Conservation (phyloP, 148 eudicot species). For the Spergularia marina region DNA sequence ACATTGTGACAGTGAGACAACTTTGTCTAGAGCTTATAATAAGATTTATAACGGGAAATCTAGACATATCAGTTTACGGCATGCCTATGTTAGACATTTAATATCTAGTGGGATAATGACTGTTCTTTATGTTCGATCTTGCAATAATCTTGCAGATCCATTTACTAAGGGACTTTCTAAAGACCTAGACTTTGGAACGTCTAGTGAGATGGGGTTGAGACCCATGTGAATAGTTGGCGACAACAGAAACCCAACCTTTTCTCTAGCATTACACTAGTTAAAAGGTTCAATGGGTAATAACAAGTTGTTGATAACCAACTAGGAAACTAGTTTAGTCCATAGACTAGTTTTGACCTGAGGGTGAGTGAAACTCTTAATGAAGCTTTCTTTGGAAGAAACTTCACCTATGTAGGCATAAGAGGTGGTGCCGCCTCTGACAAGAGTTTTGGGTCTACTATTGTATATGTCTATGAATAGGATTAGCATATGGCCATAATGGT, state of each 20-base stretch:
- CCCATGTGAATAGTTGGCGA: neutral
- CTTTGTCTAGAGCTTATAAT: constrained; percentile 4
- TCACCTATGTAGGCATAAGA: neutral
- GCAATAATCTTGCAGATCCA: constrained; percentile 22
- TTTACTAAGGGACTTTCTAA: constrained; percentile 20
- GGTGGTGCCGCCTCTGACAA: too few species aligned
- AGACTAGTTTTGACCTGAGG: neutral
- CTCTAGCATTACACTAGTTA: neutral
- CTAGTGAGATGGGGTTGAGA: constrained; percentile 15
- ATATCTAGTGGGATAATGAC: constrained; percentile 16
- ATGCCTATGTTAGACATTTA: constrained; percentile 16
- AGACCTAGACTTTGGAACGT: neutral
- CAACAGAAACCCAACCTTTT: constrained; percentile 6
- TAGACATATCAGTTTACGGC: neutral
- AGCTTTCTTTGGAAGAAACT: too few species aligned
- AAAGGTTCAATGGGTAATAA: constrained; percentile 23
- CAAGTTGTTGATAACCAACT: neutral
- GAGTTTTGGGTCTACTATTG: too few species aligned
- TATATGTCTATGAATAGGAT: too few species aligned
- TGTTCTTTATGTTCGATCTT: constrained; percentile 14
- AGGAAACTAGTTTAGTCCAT: neutral
- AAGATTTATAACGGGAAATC: constrained; percentile 1
- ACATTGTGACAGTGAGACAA: constrained; percentile 14
- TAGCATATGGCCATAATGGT: too few species aligned
- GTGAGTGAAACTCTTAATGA: too few species aligned